Conservation (phyloP, 1,284 basidiomycete genomes). For the Macrocystidia cucumis region DNA sequence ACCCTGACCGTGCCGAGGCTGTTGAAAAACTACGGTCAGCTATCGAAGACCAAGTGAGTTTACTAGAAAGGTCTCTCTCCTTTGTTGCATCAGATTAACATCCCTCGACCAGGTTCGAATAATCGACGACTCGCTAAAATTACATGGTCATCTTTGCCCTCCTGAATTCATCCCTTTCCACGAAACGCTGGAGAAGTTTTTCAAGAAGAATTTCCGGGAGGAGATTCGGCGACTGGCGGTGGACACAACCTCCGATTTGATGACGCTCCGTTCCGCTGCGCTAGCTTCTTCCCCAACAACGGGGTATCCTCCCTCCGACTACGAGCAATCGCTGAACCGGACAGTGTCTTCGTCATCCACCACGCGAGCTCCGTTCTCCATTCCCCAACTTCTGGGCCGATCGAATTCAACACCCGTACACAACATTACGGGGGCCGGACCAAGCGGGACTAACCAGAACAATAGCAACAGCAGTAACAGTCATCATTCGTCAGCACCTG, state of each 20-base stretch:
- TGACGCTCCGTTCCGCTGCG: constrained; percentile 22
- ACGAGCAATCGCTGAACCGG: constrained; percentile 36
- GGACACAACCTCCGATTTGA: constrained; percentile 29
- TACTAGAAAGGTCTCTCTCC: background rate
- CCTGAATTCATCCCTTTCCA: constrained; percentile 90
- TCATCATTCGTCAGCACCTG: too few species aligned
- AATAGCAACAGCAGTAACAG: too few species aligned
- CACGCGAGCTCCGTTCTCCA: constrained; percentile 29
- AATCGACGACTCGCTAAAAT: constrained; percentile 76
- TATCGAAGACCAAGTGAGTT: constrained; percentile 76
- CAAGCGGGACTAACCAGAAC: constrained; percentile 19
- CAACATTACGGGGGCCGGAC: constrained; percentile 34
- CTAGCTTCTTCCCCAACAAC: constrained; percentile 23
- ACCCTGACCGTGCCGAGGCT: constrained; percentile 66
- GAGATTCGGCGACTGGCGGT: constrained; percentile 71
- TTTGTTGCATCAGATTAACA: constrained; percentile 7
- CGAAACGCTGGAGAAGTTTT: constrained; percentile 83
- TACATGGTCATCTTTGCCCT: constrained; percentile 80
- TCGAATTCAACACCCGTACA: constrained; percentile 32
- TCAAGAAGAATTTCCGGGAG: constrained; percentile 83
- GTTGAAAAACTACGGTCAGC: constrained; percentile 66
- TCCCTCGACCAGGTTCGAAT: constrained; percentile 50
- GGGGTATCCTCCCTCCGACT: constrained; percentile 32
- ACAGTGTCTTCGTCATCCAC: constrained; percentile 37
- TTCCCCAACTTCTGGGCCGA: constrained; percentile 40